phyloP scores from a whole-genome alignment of 1,284 basidiomycete species.

The Ceraceosorus guamensis region DNA sequence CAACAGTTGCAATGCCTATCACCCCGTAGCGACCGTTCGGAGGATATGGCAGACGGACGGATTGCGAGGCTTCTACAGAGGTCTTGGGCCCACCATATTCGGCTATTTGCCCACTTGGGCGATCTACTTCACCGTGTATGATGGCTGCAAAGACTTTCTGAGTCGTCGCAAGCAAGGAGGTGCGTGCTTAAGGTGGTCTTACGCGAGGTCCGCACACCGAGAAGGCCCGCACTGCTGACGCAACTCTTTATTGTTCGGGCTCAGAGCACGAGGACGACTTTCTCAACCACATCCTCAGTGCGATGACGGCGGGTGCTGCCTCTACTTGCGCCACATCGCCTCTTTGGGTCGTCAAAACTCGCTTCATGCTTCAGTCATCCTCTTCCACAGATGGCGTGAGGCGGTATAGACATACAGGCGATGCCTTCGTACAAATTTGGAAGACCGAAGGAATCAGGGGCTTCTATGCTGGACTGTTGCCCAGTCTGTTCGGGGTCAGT shows the following conservation, averaged over 20 bases:
- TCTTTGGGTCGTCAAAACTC: constrained; percentile 46
- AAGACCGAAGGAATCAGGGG: constrained; percentile 31
- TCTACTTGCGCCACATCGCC: constrained; percentile 43
- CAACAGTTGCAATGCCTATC: not conserved
- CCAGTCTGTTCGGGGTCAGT: constrained; percentile 38
- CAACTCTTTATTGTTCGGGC: not conserved
- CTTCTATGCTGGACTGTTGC: constrained; percentile 44
- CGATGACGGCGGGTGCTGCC: constrained; percentile 42
- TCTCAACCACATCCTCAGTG: constrained; percentile 37
- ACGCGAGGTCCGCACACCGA: not conserved
- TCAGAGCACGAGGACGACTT: constrained; percentile 18
- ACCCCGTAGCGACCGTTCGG: constrained; percentile 12
- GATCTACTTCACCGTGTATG: constrained; percentile 47
- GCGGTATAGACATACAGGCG: constrained; percentile 36
- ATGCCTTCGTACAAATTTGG: constrained; percentile 43
- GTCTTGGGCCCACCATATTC: constrained; percentile 43
- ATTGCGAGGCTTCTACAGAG: constrained; percentile 43
- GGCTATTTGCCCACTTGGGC: constrained; percentile 48
- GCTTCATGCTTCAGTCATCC: constrained; percentile 35
- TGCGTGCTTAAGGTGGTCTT: not conserved
- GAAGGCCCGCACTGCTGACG: not conserved
- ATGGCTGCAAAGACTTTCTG: constrained; percentile 26
- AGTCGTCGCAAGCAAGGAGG: not conserved
- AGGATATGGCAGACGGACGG: constrained; percentile 41
- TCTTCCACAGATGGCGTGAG: constrained; percentile 5